phyloP scores from a whole-genome alignment of 352 stramenopile species.

The Phytophthora kernoviae region DNA sequence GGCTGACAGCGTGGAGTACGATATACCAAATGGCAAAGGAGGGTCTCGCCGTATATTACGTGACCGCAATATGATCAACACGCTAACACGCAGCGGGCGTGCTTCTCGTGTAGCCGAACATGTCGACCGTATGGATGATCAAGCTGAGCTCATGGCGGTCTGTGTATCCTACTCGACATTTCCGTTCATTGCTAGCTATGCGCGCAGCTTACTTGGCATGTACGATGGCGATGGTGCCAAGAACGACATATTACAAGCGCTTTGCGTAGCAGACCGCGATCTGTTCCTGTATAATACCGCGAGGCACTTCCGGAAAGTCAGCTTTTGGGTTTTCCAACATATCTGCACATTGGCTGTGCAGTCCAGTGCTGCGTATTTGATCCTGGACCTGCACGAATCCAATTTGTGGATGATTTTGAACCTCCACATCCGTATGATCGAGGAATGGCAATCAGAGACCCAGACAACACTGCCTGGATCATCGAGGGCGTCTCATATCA shows the following conservation, averaged over 20 bases:
- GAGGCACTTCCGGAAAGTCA: constrained; percentile 78
- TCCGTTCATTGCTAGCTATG: constrained; percentile 86
- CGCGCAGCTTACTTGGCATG: constrained; percentile 69
- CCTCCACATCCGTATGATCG: constrained; percentile 72
- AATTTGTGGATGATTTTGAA: constrained; percentile 86
- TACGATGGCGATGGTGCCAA: constrained; percentile 73
- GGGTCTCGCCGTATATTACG: constrained; percentile 17
- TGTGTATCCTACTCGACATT: constrained; percentile 86
- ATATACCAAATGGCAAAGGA: constrained; percentile 22
- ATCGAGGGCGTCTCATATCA: constrained; percentile 8
- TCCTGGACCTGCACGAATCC: constrained; percentile 79
- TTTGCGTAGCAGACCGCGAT: constrained; percentile 60
- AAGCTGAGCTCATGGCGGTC: constrained; percentile 72
- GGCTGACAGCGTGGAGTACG: constrained; percentile 31
- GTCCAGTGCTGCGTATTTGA: constrained; percentile 79
- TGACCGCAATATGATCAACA: constrained; percentile 68
- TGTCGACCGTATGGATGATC: constrained; percentile 72
- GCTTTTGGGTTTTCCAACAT: constrained; percentile 80
- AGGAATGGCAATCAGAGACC: constrained; percentile 53
- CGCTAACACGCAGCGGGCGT: constrained; percentile 66
- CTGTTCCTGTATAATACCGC: constrained; percentile 71
- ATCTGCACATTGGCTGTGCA: constrained; percentile 78
- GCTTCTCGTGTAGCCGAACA: constrained; percentile 60
- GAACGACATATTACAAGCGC: constrained; percentile 57
- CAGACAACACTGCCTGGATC: constrained; percentile 8